A percentile compares a stretch with the other conserved stretches of the same genome.
These are phyloP conservation scores for Phaseolus lunatus DNA, from an alignment of 306 rosid species.

Conservation along the genomic window DNA sequence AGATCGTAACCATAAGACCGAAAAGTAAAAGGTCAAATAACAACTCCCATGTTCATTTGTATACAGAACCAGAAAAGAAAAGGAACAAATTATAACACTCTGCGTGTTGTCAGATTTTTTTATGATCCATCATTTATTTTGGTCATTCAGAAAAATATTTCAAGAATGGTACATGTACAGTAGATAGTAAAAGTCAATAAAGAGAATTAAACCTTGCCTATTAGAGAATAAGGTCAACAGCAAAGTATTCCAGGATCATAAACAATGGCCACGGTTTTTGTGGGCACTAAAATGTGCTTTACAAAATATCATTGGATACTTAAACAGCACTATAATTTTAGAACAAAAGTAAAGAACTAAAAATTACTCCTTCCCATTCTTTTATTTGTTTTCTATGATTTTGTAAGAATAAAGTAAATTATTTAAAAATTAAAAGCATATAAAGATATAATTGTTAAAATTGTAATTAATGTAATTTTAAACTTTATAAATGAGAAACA, in stretches of 20 bases:
- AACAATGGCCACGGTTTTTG: constrained; percentile 1
- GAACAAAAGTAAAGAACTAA: too few relatives aligned
- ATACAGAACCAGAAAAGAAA: constrained; percentile 19
- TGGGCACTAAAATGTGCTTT: constrained; percentile 15
- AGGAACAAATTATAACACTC: neutral
- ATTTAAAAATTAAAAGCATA: too few relatives aligned
- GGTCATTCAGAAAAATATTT: neutral
- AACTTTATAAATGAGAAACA: too few relatives aligned
- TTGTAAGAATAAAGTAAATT: too few relatives aligned
- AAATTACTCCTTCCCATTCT: too few relatives aligned
- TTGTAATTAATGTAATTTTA: too few relatives aligned
- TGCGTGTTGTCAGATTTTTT: neutral
- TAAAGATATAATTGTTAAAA: too few relatives aligned
- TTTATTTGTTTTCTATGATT: too few relatives aligned
- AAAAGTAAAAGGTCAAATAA: constrained; percentile 31
- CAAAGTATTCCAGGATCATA: neutral
- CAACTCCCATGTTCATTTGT: neutral
- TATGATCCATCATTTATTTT: neutral
- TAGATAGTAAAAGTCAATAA: constrained; percentile 20
- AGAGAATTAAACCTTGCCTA: neutral
- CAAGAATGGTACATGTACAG: neutral
- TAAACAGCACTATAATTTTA: neutral
- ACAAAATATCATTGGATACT: neutral
- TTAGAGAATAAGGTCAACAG: neutral
- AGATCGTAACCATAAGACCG: neutral